phyloP scores from a whole-genome alignment of 139 green algal species.

The Chlamydomonas sp. region DNA sequence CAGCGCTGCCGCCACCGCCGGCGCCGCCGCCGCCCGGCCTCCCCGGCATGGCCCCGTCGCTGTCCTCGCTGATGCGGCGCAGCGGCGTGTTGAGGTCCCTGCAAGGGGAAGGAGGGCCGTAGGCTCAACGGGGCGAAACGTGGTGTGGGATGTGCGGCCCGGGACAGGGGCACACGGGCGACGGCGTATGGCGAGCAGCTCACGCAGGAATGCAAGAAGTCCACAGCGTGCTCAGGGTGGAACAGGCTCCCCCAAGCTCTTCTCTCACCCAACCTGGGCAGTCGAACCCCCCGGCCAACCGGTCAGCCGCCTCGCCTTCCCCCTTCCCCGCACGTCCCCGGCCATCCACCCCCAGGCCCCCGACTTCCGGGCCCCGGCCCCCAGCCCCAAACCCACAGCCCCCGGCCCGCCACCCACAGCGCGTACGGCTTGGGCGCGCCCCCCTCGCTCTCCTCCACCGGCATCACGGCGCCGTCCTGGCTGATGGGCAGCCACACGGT shows the following conservation, averaged over 20 bases:
- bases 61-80: slow-evolving; percentile 25
- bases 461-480: slow-evolving; percentile 29
- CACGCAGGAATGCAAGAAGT: too few relatives aligned
- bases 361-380: too few relatives aligned
- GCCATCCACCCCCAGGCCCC: too few relatives aligned
- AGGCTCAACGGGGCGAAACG: not conserved
- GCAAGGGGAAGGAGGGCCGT: not conserved
- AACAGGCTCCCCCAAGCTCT: too few relatives aligned
- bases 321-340: not conserved
- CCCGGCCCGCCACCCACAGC: not conserved
- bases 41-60: not conserved
- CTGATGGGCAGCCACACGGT: slow-evolving; percentile 55
- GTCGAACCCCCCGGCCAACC: too few relatives aligned
- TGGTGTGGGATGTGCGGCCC: too few relatives aligned
- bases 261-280: too few relatives aligned
- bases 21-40: not conserved
- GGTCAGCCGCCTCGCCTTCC: not conserved
- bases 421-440: not conserved
- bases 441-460: slow-evolving; percentile 13
- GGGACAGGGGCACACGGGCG: too few relatives aligned
- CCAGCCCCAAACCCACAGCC: too few relatives aligned
- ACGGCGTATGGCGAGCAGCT: too few relatives aligned
- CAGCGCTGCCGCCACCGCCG: not conserved
- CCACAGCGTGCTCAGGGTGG: too few relatives aligned
- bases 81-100: slow-evolving; percentile 21